Base-by-base conservation (phyloP, 2,329 filamentous ascomycete genomes). In the Rugonectria rugulosa region DNA sequence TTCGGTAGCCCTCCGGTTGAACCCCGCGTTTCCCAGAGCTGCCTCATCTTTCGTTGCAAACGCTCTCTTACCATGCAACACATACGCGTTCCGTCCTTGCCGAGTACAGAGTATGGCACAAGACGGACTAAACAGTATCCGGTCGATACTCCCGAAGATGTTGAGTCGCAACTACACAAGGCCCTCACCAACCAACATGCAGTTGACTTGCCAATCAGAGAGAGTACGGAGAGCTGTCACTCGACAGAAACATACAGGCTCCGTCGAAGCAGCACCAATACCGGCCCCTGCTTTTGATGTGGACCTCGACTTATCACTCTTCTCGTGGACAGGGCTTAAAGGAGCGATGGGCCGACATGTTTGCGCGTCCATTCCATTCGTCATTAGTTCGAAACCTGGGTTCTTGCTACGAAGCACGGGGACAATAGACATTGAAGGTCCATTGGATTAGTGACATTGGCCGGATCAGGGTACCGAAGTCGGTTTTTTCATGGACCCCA, bases 241-340 rank as follows among this genome's bases (percentile, higher is more conserved):
- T 23, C 29, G 29, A 26, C 42, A 36, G 21, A 5, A 29, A 49
- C 15, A 53, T n/a, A n/a, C n/a, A n/a, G n/a, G n/a, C n/a, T n/a
- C n/a, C n/a, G 32, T 32, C 36, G 49, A 61, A 41, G 52, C 41
- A 50, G 48, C 41, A 61, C 42, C 52, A 45, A 36, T 50, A 53
- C 56, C 52, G 48, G 47, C 46, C 29, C 29, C 53, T 60, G 53
- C 59, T 56, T 59, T 51, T 61, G 50, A 56, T 61, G 50, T 60
- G 59, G 59, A 52, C 31, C 56, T 45, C 47, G 17, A 32, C 27
- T 29, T 7, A 7, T 32, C 31, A 46, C 48, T 46, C 55, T 46
- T 59, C 56, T 27, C 53, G 53, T 55, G 42, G 52, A 54, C 41
- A 55, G 54, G 60, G 43, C 38, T 53, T 36, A 32, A 45, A 65